Base-by-base conservation (phyloP, 2,329 filamentous ascomycete genomes). In the Colletotrichum caudatum region DNA sequence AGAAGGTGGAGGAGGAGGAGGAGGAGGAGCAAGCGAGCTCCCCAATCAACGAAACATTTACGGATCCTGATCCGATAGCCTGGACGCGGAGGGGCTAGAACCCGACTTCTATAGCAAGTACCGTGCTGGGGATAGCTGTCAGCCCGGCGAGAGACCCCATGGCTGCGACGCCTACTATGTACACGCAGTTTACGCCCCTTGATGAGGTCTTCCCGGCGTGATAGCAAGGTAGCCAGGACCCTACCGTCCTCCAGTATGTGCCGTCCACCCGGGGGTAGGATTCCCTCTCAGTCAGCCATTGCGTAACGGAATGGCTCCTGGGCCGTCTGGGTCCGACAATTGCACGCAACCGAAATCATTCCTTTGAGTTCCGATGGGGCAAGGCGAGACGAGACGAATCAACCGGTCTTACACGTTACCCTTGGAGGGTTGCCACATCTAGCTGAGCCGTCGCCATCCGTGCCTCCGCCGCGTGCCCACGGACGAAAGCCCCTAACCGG, bases 31-130 rank as follows among this genome's bases (percentile, higher is more conserved):
- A 9, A 46, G 18, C 44, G 44, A 46, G 44, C 7, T 11, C 44
- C 2, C 26, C 58, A 64, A 69, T 39, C 53, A 71, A 48, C 59
- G 53, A 69, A 60, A 50, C 58, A 53, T 48, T 4, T 69, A 59
- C 26, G 46, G 9, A 48, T 48, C 9, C 44, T 63, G 59, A 69
- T 53, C 69, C 59, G 65, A 29, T 33, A 56, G 58, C 61, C 48
- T 69, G 69, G 66, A 23, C 58, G 69, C 53, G 59, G 64, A 46
- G 7, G 44, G 65, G 65, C 59, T 48, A 16, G 29, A 23, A 23
- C 33, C 37, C 33, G 11, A 9, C 2, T 23, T 23, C 33, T 18
- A 37, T 35, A 23, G 5, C 33, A 33, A 57, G 6, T 39, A 33
- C 33, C 11, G 20, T 37, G 54, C 54, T 16, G 54, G 35, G n/a